Conservation (phyloP, 2,329 filamentous ascomycete species). For the Geosmithia putterillii region DNA sequence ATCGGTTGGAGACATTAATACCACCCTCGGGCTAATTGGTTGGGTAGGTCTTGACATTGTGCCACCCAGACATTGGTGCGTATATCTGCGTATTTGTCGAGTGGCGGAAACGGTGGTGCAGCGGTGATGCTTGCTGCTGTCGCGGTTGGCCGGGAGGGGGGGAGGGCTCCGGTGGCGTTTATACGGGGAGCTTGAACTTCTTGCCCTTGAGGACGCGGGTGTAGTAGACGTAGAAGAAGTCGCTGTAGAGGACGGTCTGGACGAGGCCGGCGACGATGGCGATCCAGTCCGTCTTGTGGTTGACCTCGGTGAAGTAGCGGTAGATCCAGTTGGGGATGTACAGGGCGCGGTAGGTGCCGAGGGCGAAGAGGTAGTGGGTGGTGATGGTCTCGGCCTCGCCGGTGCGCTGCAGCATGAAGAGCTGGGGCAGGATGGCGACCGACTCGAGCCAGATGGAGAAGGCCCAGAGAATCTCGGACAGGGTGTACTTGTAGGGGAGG, state of each 20-base stretch:
- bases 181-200: constrained; percentile 79
- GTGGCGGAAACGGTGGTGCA: not conserved
- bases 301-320: constrained; percentile 64
- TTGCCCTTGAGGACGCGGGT: constrained; percentile 86
- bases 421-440: constrained; percentile 90
- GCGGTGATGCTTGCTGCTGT: constrained; percentile 1
- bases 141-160: too few relatives aligned
- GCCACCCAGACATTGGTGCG: not conserved
- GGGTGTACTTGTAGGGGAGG: constrained; percentile 73
- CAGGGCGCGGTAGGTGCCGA: constrained; percentile 80
- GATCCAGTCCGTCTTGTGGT: constrained; percentile 70
- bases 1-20: too few relatives aligned
- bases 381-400: constrained; percentile 99
- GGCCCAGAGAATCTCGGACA: constrained; percentile 85
- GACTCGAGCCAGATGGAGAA: constrained; percentile 98
- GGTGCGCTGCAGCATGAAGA: constrained; percentile 96
- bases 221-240: constrained; percentile 99
- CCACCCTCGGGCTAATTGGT: not conserved
- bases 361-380: constrained; percentile 90
- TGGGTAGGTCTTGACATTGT: not conserved
- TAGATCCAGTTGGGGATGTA: constrained; percentile 99
- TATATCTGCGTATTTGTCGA: not conserved
- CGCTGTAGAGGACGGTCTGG: constrained; percentile 91
- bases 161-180: constrained; percentile 18
- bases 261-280: constrained; percentile 80